Percentiles rank a stretch among this genome's conserved stretches.
Evolutionary conservation across 768 basidiomycete genomes (phyloP).

Genomic region (Boletellus ananas): DNA sequence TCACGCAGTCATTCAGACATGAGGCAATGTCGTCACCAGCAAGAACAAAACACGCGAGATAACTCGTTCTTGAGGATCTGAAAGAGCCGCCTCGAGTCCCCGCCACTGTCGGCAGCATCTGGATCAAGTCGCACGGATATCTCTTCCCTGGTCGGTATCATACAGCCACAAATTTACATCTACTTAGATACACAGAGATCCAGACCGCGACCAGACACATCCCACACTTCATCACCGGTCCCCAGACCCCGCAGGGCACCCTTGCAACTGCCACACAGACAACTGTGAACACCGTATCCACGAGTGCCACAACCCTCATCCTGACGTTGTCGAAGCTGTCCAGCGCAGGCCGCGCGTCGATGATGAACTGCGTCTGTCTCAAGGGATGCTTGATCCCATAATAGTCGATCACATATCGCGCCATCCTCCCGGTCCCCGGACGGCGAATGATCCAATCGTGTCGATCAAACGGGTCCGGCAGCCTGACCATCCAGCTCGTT

Average conservation of each 20-base stretch:
- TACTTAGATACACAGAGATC: background rate
- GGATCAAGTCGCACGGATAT: too few species aligned
- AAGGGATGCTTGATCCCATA: conserved; percentile 9
- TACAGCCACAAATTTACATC: background rate
- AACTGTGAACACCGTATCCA: background rate
- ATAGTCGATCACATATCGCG: conserved; percentile 13
- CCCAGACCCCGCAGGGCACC: too few species aligned
- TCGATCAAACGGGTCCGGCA: conserved; percentile 12
- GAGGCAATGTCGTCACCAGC: background rate
- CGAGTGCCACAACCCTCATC: conserved; percentile 5
- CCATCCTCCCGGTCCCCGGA: background rate
- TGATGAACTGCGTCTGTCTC: background rate
- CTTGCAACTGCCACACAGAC: background rate
- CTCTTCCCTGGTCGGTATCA: too few species aligned
- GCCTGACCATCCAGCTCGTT: background rate
- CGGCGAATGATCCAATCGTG: conserved; percentile 15
- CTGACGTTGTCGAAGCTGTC: conserved; percentile 6
- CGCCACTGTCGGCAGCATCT: too few species aligned
- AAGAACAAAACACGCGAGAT: background rate
- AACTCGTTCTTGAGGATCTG: too few species aligned
- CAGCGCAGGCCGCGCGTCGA: conserved; percentile 8
- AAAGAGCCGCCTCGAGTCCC: too few species aligned
- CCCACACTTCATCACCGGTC: background rate
- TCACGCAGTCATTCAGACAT: background rate
- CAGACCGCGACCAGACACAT: conserved; percentile 1